Evolutionary conservation across 768 basidiomycete genomes (phyloP).

Genomic region (Wakefieldia striispora): DNA sequence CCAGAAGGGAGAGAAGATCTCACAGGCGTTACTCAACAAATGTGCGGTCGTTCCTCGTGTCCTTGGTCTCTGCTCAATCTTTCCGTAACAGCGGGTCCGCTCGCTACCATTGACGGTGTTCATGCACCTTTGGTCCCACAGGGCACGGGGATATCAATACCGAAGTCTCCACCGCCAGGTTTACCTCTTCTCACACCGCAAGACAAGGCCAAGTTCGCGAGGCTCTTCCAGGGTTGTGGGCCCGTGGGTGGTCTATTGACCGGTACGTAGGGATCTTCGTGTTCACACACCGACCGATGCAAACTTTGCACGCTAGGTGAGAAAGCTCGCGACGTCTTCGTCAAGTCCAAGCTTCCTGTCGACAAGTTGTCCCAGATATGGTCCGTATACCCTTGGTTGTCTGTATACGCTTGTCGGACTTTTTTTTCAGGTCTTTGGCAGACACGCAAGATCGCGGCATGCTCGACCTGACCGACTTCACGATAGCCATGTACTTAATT

Average conservation of each 20-base stretch:
- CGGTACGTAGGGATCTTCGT: slow-evolving; percentile 46
- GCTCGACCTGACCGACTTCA: slow-evolving; percentile 89
- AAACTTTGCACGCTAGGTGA: slow-evolving; percentile 51
- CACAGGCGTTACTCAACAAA: slow-evolving; percentile 61
- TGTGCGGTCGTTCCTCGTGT: slow-evolving; percentile 47
- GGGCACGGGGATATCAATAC: slow-evolving; percentile 50
- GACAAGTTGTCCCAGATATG: slow-evolving; percentile 93
- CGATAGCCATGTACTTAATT: slow-evolving; percentile 94
- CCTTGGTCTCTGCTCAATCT: slow-evolving; percentile 12
- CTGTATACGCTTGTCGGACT: neutral
- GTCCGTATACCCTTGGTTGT: slow-evolving; percentile 41
- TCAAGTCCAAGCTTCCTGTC: slow-evolving; percentile 84
- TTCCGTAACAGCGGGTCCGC: slow-evolving; percentile 66
- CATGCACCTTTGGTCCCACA: slow-evolving; percentile 51
- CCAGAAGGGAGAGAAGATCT: slow-evolving; percentile 77
- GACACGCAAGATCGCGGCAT: slow-evolving; percentile 90
- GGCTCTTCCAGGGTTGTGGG: slow-evolving; percentile 69
- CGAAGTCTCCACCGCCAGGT: slow-evolving; percentile 56
- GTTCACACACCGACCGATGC: neutral
- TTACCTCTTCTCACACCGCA: slow-evolving; percentile 72
- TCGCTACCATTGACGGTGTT: slow-evolving; percentile 76
- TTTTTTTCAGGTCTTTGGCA: slow-evolving; percentile 72
- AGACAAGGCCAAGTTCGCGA: slow-evolving; percentile 83
- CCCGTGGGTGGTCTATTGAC: slow-evolving; percentile 75
- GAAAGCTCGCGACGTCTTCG: slow-evolving; percentile 85